Percentiles rank a stretch among this genome's conserved stretches.
Conservation (phyloP, 225 moss, liverwort and hornwort species). For the Sphagnum contortum region DNA sequence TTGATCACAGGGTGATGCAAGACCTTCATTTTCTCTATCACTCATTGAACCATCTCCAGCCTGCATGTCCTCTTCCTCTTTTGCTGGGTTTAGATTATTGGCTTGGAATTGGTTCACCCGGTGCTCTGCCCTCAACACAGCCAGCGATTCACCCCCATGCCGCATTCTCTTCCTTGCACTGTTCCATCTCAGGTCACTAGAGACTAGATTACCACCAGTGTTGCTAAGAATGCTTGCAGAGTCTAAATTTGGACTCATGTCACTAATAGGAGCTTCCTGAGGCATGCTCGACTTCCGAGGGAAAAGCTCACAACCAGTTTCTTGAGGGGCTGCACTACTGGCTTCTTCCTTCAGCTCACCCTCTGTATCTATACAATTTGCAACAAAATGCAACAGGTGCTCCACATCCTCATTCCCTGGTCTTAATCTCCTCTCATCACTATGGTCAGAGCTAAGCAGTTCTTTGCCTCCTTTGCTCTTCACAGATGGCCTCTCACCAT, state of each 20-base stretch:
- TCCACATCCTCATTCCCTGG: not conserved
- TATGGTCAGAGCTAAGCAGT: not conserved
- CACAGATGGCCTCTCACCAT: conserved; percentile 3
- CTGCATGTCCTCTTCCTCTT: conserved; percentile 5
- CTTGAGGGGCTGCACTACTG: not conserved
- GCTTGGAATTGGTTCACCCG: not conserved
- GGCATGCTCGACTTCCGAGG: not conserved
- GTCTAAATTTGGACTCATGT: not conserved
- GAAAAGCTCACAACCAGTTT: not conserved
- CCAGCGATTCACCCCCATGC: conserved; percentile 9
- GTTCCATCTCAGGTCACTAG: conserved; percentile 26
- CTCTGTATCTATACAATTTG: not conserved
- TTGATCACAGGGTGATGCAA: not conserved
- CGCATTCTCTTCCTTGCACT: conserved; percentile 22
- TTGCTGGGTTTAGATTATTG: conserved; percentile 5
- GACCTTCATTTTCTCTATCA: conserved; percentile 8
- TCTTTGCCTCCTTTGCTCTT: not conserved
- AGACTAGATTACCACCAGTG: not conserved
- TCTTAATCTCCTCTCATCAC: not conserved
- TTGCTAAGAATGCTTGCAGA: not conserved
- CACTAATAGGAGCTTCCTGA: conserved; percentile 6
- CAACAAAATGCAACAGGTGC: conserved; percentile 1
- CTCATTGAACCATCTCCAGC: conserved; percentile 8
- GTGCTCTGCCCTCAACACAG: conserved; percentile 7
- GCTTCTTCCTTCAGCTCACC: not conserved